Base-by-base conservation (phyloP, 306 rosid genomes). In the Calophaca sinica region DNA sequence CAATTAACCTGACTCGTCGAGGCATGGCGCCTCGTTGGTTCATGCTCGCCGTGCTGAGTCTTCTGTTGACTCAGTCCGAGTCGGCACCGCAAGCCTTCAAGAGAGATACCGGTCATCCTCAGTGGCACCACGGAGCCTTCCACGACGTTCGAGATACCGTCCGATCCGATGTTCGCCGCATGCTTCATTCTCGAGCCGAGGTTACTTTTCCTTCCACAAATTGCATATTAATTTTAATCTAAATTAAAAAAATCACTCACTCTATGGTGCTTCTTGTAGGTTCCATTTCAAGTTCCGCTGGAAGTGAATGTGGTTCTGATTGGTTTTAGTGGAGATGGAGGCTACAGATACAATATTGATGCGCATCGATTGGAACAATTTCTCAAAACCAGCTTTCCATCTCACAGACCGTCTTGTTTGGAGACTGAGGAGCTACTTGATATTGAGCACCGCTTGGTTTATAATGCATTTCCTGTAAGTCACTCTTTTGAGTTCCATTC, bases 141-240 rank as follows among this genome's bases (percentile, higher is more conserved):
- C 99, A 90, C 78, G 96, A 90, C 82, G 97, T 94, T 68, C 78
- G 89, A 7, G 91, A 91, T 5, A 72, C 61, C 72, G 85, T 94
- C 68, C 96, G 96, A 82, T 82, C 91, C 79, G 96, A 91, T 31
- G 88, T 92, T 70, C 99, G 92, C 70, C 96, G 96, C 81, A 88
- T 92, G 99, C 92, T 94, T 50, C 99, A 94, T 71, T 80, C 97
- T 78, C 96, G 97, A 10, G 97, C 99, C 7, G 99, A 94, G 98
- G 98, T 94, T 63, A 8, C 35, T 32, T n/a, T 9, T 51, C n/a
- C 33, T 7, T 9, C 4, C 50, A 2, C 48, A 12, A 50, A 32
- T 15, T 45, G 14, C 36, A 52, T 13, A 13, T 62, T 14, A 10
- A 15, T 41, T 53, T 0, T 7, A 55, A 54, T 35, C 1, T 6